Evolutionary conservation across 1,284 basidiomycete species (phyloP).

Genomic region (Gymnopus androsaceus): DNA sequence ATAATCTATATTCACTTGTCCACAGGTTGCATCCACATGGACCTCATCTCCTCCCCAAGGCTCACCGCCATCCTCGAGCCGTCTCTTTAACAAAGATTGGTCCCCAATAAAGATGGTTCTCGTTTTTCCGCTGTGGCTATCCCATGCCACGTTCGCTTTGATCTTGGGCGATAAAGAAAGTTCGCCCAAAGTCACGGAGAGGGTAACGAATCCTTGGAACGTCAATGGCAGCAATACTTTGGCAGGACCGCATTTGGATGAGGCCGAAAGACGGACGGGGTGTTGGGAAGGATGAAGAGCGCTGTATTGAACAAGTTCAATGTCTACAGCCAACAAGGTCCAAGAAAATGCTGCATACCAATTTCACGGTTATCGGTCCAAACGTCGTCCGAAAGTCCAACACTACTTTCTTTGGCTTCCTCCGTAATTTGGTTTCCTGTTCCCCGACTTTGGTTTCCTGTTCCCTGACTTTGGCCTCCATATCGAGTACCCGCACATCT

Average conservation of each 20-base stretch:
- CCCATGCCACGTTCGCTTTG: not conserved
- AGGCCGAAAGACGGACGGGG: not conserved
- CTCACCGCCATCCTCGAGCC: not conserved
- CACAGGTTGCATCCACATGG: slow-evolving; percentile 3
- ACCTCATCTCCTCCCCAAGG: slow-evolving; percentile 4
- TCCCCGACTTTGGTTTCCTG: not conserved
- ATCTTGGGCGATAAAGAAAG: not conserved
- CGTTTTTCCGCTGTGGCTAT: not conserved
- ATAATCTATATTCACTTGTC: slow-evolving; percentile 1
- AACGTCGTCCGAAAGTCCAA: slow-evolving; percentile 2
- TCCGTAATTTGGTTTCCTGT: not conserved
- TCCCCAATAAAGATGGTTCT: slow-evolving; percentile 3
- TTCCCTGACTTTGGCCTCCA: not conserved
- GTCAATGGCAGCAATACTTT: not conserved
- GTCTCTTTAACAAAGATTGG: not conserved
- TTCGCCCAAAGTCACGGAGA: not conserved
- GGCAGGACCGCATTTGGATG: slow-evolving; percentile 1
- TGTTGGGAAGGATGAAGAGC: not conserved
- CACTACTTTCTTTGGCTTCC: not conserved
- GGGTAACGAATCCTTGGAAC: not conserved
- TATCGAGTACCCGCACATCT: not conserved
- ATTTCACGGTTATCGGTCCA: not conserved
- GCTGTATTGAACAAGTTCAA: too few relatives aligned
- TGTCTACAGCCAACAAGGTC: too few relatives aligned
- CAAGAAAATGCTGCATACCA: too few relatives aligned